Percentiles rank a stretch among this genome's conserved stretches.
These are phyloP conservation scores for Gnaphalium uliginosum DNA, from an alignment of 129 eudicot genomes.

Conservation along the genomic window DNA sequence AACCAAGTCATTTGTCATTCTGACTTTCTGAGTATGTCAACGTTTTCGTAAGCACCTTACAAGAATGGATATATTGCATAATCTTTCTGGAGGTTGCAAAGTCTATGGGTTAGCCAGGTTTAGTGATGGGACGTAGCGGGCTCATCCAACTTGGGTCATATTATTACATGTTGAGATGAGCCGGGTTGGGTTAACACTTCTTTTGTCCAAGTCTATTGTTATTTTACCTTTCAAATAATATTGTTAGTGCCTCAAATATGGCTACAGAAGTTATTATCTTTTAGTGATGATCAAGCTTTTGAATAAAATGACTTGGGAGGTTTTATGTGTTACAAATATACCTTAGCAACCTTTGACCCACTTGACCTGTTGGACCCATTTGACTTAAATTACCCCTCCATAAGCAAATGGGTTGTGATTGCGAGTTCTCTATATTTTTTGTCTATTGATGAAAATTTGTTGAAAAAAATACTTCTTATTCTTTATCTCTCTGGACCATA, in stretches of 20 bases:
- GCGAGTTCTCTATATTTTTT: not conserved
- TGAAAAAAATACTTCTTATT: not conserved
- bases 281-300: not conserved
- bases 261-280: not conserved
- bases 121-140: not conserved
- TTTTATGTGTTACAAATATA: not conserved
- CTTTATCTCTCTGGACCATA: not conserved
- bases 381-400: not conserved
- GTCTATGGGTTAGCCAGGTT: not conserved
- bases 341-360: not conserved
- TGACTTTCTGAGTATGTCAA: not conserved
- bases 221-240: not conserved
- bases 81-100: constrained; percentile 1
- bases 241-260: not conserved
- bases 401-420: not conserved
- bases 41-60: not conserved
- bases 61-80: constrained; percentile 9
- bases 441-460: not conserved
- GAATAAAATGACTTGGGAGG: not conserved
- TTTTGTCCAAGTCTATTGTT: not conserved
- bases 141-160: not conserved
- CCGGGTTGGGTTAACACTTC: not conserved
- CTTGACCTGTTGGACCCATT: not conserved
- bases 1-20: not conserved
- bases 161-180: not conserved